Percentiles rank a stretch among this genome's conserved stretches.
Evolutionary conservation across 495 filamentous ascomycete species (phyloP).

Genomic region (Penicillium bialowiezense): DNA sequence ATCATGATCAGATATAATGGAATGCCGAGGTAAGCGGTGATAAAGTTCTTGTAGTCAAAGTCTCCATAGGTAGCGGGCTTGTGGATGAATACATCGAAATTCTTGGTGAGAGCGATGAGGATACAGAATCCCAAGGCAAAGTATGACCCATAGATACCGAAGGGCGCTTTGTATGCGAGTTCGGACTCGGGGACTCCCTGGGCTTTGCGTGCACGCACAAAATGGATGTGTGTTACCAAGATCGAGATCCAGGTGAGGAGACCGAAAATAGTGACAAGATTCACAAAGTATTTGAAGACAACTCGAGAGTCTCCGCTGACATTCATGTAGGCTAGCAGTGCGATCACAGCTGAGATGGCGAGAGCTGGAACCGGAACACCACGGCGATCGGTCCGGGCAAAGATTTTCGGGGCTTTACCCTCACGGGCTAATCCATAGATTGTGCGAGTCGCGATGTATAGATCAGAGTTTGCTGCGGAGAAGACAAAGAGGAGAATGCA

Average conservation of each 20-base stretch:
- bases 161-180: conserved; percentile 65
- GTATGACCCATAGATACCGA: conserved; percentile 61
- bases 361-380: conserved; percentile 70
- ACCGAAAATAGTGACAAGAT: conserved; percentile 70
- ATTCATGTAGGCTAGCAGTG: conserved; percentile 66
- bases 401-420: conserved; percentile 62
- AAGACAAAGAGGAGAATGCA: conserved; percentile 67
- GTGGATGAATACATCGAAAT: conserved; percentile 62
- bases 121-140: conserved; percentile 57
- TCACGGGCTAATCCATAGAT: conserved; percentile 69
- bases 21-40: conserved; percentile 72
- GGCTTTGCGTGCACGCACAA: conserved; percentile 61
- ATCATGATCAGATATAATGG: conserved; percentile 64
- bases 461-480: conserved; percentile 60
- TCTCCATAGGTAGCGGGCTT: conserved; percentile 34
- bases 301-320: conserved; percentile 54
- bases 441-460: conserved; percentile 71
- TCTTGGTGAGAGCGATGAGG: conserved; percentile 66
- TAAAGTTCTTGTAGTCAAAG: conserved; percentile 61
- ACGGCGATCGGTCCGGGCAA: conserved; percentile 58
- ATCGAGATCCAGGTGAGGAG: conserved; percentile 74
- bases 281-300: conserved; percentile 76
- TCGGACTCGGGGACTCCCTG: conserved; percentile 57
- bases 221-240: conserved; percentile 69
- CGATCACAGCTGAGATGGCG: conserved; percentile 50